Conservation (phyloP, 768 basidiomycete genomes). For the Russula lepida region DNA sequence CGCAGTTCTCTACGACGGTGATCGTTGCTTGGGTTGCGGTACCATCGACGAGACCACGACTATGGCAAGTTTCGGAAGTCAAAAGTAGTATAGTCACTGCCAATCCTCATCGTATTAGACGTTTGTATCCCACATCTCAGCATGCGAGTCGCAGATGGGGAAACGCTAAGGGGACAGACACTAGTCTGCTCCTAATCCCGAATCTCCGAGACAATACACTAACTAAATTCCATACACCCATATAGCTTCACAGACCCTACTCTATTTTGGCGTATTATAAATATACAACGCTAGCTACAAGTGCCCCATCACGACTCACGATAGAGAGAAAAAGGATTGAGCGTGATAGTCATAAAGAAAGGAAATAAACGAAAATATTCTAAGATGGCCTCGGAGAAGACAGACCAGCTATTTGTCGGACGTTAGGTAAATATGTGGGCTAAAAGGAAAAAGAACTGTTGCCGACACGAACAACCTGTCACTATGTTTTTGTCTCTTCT, state of each 20-base stretch:
- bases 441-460: neutral
- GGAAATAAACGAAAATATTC: neutral
- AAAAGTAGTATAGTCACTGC: neutral
- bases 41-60: constrained; percentile 35
- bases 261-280: neutral
- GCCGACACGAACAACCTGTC: neutral
- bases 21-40: constrained; percentile 83
- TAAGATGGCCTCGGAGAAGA: neutral
- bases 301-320: neutral
- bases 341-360: too few species aligned
- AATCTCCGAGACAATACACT: too few species aligned
- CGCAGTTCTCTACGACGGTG: constrained; percentile 59
- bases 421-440: neutral
- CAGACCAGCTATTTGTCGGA: neutral
- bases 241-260: neutral
- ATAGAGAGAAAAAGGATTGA: neutral
- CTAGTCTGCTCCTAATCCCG: too few species aligned
- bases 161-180: too few species aligned
- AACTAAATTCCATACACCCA: too few species aligned
- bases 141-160: neutral
- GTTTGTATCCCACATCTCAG: neutral
- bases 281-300: constrained; percentile 9
- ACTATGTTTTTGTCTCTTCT: constrained; percentile 13
- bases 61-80: neutral
- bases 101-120: neutral